Conservation (phyloP, 305 asterid genomes). For the Ajuga reptans region DNA sequence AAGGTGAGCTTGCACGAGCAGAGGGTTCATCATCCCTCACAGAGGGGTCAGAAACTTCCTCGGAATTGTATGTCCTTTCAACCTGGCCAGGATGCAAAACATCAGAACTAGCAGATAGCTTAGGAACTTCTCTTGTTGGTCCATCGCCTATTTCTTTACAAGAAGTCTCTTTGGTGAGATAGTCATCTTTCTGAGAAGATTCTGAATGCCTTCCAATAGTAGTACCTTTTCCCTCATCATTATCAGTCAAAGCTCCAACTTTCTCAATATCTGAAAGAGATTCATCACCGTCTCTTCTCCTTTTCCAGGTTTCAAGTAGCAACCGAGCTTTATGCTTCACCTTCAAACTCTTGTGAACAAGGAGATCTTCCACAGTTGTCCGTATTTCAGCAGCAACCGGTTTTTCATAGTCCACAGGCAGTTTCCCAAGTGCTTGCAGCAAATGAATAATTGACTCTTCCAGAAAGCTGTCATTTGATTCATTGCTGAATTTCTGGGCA, state of each 20-base stretch:
- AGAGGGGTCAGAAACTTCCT: constrained; percentile 15
- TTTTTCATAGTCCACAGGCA: constrained; percentile 36
- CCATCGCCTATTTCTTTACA: constrained; percentile 29
- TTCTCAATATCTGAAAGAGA: constrained; percentile 28
- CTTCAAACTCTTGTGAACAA: constrained; percentile 40
- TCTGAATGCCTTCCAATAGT: constrained; percentile 23
- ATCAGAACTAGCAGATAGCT: constrained; percentile 29
- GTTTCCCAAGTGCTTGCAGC: constrained; percentile 49
- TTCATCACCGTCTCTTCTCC: constrained; percentile 20
- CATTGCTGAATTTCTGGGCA: constrained; percentile 42
- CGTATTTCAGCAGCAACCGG: constrained; percentile 40
- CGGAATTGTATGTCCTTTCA: constrained; percentile 16
- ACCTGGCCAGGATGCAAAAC: constrained; percentile 21
- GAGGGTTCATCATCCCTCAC: constrained; percentile 23
- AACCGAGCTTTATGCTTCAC: constrained; percentile 44
- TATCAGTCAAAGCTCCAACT: constrained; percentile 19
- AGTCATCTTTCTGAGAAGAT: constrained; percentile 17
- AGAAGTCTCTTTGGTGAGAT: constrained; percentile 22
- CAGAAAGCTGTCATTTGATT: constrained; percentile 28
- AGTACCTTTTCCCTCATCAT: constrained; percentile 18
- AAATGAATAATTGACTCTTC: constrained; percentile 47
- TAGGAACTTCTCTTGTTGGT: constrained; percentile 21
- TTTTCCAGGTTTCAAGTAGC: constrained; percentile 46
- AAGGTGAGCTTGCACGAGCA: constrained; percentile 19
- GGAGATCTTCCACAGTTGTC: constrained; percentile 43